Percentiles rank a stretch among this genome's conserved stretches.
Conservation (phyloP, 2,329 filamentous ascomycete genomes). For the Periconia sp. region DNA sequence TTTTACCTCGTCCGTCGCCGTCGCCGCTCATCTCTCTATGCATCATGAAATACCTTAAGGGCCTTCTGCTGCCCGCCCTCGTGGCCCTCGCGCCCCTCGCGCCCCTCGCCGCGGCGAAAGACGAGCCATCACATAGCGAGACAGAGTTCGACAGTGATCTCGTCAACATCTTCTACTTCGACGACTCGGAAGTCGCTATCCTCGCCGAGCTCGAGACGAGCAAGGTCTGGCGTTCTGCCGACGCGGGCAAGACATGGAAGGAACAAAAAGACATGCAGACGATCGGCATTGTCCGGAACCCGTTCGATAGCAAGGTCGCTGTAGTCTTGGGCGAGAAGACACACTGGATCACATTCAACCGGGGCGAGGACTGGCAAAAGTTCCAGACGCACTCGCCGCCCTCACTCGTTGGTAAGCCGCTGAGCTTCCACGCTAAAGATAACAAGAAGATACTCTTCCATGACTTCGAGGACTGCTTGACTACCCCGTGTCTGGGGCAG, state of each 20-base stretch:
- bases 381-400: conserved; percentile 67
- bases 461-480: conserved; percentile 47
- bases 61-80: conserved; percentile 57
- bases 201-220: conserved; percentile 70
- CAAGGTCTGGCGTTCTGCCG: conserved; percentile 76
- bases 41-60: conserved; percentile 47
- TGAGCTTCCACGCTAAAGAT: conserved; percentile 84
- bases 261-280: conserved; percentile 66
- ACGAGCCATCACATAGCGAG: conserved; percentile 69
- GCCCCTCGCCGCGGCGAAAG: conserved; percentile 53
- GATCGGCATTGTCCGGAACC: conserved; percentile 73
- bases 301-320: conserved; percentile 77
- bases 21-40: conserved; percentile 34
- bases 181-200: conserved; percentile 82
- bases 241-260: conserved; percentile 82
- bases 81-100: conserved; percentile 52
- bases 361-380: conserved; percentile 78
- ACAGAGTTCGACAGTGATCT: conserved; percentile 72
- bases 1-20: conserved; percentile 19
- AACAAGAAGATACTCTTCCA: conserved; percentile 86
- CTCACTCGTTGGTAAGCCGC: conserved; percentile 63
- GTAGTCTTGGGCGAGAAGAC: conserved; percentile 75
- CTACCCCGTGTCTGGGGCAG: conserved; percentile 48
- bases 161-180: conserved; percentile 82
- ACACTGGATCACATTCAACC: conserved; percentile 85